Evolutionary conservation across 2,329 filamentous ascomycete genomes (phyloP).

Genomic region (Oidium heveae): DNA sequence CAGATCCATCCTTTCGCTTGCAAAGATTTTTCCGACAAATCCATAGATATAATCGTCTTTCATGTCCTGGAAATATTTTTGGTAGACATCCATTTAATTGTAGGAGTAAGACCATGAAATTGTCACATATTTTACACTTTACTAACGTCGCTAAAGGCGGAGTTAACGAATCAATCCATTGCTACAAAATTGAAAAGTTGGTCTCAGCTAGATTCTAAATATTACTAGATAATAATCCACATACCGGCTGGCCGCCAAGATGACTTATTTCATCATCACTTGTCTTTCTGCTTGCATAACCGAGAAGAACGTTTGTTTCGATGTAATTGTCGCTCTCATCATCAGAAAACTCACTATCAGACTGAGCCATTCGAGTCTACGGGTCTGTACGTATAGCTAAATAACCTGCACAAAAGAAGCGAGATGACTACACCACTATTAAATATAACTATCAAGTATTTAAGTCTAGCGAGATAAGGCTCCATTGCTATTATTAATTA

Average conservation of each 20-base stretch:
- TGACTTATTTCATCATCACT: slow-evolving; percentile 65
- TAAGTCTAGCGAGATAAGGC: too few species aligned
- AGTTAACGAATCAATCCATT: slow-evolving; percentile 53
- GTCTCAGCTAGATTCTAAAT: background rate
- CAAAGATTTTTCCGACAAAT: slow-evolving; percentile 57
- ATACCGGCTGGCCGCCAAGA: slow-evolving; percentile 65
- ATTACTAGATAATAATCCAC: slow-evolving; percentile 10
- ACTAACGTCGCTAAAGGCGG: slow-evolving; percentile 54
- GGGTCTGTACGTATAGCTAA: too few species aligned
- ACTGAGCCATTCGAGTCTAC: slow-evolving; percentile 33
- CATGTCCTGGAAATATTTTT: slow-evolving; percentile 63
- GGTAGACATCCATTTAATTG: slow-evolving; percentile 83
- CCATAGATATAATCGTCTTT: slow-evolving; percentile 71
- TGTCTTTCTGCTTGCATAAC: slow-evolving; percentile 56
- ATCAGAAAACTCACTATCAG: slow-evolving; percentile 66
- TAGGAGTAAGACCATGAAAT: slow-evolving; percentile 59
- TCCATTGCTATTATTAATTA: too few species aligned
- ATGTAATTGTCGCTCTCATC: slow-evolving; percentile 43
- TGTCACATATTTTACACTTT: slow-evolving; percentile 69
- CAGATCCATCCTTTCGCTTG: slow-evolving; percentile 56
- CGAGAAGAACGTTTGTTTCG: slow-evolving; percentile 70
- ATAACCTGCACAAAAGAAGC: too few species aligned
- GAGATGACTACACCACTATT: too few species aligned
- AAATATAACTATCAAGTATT: too few species aligned
- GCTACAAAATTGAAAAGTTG: slow-evolving; percentile 17